A percentile compares a stretch with the other conserved stretches of the same genome.
phyloP scores from a whole-genome alignment of 331 rosid genomes.

The Pyracantha coccinea region DNA sequence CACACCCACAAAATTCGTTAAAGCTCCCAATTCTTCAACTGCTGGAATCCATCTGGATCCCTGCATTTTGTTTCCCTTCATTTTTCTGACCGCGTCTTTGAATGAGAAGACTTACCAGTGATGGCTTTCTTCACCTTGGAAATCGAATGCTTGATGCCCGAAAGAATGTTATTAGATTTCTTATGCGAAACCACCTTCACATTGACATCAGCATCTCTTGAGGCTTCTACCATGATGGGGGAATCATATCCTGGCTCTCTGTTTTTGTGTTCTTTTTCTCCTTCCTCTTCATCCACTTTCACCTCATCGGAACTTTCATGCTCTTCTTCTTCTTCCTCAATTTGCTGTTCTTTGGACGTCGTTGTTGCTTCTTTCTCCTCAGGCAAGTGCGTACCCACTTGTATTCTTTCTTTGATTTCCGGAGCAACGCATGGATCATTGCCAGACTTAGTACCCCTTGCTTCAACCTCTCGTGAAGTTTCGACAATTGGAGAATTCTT shows the following conservation, averaged over 20 bases:
- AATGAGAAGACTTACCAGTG: conserved; percentile 48
- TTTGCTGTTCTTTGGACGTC: neutral
- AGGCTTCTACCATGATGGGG: conserved; percentile 28
- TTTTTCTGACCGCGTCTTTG: conserved; percentile 32
- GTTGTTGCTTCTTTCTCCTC: conserved; percentile 8
- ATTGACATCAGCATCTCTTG: conserved; percentile 29
- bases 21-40: conserved; percentile 1
- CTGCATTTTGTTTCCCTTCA: neutral
- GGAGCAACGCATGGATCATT: no score
- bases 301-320: conserved; percentile 14
- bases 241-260: conserved; percentile 19
- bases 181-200: conserved; percentile 18
- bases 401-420: no score
- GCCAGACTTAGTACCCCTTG: no score
- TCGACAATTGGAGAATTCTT: neutral
- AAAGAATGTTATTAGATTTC: conserved; percentile 37
- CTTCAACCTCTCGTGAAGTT: no score
- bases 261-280: conserved; percentile 9
- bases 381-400: neutral
- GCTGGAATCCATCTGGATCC: neutral
- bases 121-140: conserved; percentile 71
- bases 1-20: neutral
- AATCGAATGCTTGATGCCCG: conserved; percentile 60
- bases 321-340: conserved; percentile 9
- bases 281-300: conserved; percentile 11